These are phyloP conservation scores for Goffeauzyma gilvescens DNA, from an alignment of 768 basidiomycete species.

Conservation along the genomic window DNA sequence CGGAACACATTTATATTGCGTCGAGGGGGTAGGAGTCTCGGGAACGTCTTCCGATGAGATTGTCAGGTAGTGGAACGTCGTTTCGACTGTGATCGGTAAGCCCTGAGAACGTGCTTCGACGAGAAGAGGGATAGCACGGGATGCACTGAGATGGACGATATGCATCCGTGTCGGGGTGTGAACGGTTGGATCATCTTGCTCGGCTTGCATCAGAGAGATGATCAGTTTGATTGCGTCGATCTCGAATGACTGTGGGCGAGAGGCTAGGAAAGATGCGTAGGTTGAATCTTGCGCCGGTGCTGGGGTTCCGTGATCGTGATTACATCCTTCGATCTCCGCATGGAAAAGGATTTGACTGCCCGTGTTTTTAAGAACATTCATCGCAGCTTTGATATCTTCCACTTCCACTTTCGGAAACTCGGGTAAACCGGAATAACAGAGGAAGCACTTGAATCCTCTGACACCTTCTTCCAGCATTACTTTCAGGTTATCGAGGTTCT, in stretches of 20 bases:
- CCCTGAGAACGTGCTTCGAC: constrained; percentile 44
- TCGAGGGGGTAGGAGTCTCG: constrained; percentile 37
- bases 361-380: constrained; percentile 51
- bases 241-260: constrained; percentile 67
- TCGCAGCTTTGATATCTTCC: constrained; percentile 47
- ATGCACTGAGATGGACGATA: constrained; percentile 85
- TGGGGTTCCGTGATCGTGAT: constrained; percentile 7
- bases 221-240: constrained; percentile 63
- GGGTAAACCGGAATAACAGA: constrained; percentile 74
- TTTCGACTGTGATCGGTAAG: constrained; percentile 67
- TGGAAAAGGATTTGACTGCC: constrained; percentile 70
- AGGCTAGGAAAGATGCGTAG: constrained; percentile 67
- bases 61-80: constrained; percentile 90
- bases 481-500: too few relatives aligned
- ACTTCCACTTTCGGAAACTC: constrained; percentile 80
- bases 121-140: constrained; percentile 58
- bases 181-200: neutral
- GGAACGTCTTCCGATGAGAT: constrained; percentile 57
- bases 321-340: constrained; percentile 48
- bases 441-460: constrained; percentile 90
- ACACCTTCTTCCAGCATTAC: constrained; percentile 64
- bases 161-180: constrained; percentile 42
- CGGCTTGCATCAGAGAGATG: constrained; percentile 23
- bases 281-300: constrained; percentile 38
- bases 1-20: constrained; percentile 92